These are phyloP conservation scores for Fermentozyma sake DNA, from an alignment of 1,139 yeast species.

Conservation along the genomic window DNA sequence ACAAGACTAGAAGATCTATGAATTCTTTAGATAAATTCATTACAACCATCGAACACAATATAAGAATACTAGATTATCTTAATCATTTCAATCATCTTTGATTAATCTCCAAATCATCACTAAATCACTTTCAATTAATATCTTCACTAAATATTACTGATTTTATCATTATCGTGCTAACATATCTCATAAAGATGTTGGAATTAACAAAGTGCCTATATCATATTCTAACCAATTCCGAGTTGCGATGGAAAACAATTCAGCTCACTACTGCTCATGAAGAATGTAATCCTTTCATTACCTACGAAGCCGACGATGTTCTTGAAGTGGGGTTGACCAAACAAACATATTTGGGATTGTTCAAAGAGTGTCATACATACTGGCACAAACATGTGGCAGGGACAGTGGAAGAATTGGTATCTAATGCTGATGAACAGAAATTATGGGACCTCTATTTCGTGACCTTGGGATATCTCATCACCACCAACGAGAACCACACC, in stretches of 20 bases:
- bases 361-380: conserved; percentile 30
- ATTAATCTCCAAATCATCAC: too few relatives aligned
- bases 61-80: too few relatives aligned
- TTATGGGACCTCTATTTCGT: conserved; percentile 14
- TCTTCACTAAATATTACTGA: too few relatives aligned
- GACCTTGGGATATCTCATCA: conserved; percentile 33
- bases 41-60: too few relatives aligned
- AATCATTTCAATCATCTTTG: too few relatives aligned
- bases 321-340: conserved; percentile 36
- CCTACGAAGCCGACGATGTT: conserved; percentile 12
- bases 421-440: too few relatives aligned
- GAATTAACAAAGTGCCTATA: conserved; percentile 12
- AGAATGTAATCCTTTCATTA: conserved; percentile 7
- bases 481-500: conserved; percentile 41
- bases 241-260: conserved; percentile 15
- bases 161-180: too few relatives aligned
- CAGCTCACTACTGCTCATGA: conserved; percentile 18
- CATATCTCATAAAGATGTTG: conserved; percentile 3
- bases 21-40: too few relatives aligned
- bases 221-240: conserved; percentile 10
- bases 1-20: too few relatives aligned
- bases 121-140: too few relatives aligned
- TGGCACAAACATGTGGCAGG: conserved; percentile 20
- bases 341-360: conserved; percentile 24
- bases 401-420: not conserved